Evolutionary conservation across 345 rosid genomes (phyloP), one percentile per base, ranked within the genome.

Genomic region (Capsella bursapastoris): DNA sequence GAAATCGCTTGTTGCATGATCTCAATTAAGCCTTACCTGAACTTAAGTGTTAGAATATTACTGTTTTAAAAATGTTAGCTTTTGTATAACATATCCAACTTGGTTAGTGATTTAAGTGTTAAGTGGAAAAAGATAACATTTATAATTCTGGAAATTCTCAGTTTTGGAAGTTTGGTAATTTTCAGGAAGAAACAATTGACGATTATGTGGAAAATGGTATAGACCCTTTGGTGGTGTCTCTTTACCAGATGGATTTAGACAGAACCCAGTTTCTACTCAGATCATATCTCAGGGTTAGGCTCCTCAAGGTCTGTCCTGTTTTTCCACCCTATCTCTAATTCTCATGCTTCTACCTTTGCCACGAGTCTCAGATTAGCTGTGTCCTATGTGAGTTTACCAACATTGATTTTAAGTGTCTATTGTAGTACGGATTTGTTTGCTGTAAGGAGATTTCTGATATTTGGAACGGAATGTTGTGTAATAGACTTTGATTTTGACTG

Each of bases 191-290:
- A 16, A 78, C 67, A n/a, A 73, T 72, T 61, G 78, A 61, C 4
- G 80, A 61, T 6, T 78, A 66, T 78, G 74, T 61, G 25, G 29
- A 52, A 44, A 38, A 63, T 67, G 73, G 66, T 4, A 45, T n/a
- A 5, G 97, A 89, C 78, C 96, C 94, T 41, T 82, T 90, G 14
- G 82, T 87, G 1, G 84, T 85, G 11, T 95, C 97, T 4, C 90
- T 95, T 40, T 92, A 95, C 78, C 92, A 88, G 78, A 89, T 89
- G 97, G 97, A 95, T 71, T 52, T 92, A 62, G 97, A 95, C 22
- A 80, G 96, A 78, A 80, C 88, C 3, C 97, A 92, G 79, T 95
- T 83, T 81, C 76, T 92, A 63, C 73, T 92, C 79, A 83, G 99
- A 82, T 95, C 98, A 0, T 95, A 92, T 84, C 92, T 95, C 40